Percentiles rank a stretch among this genome's conserved stretches.
Evolutionary conservation across 139 green algal species (phyloP).

Genomic region (Volvox africanus): DNA sequence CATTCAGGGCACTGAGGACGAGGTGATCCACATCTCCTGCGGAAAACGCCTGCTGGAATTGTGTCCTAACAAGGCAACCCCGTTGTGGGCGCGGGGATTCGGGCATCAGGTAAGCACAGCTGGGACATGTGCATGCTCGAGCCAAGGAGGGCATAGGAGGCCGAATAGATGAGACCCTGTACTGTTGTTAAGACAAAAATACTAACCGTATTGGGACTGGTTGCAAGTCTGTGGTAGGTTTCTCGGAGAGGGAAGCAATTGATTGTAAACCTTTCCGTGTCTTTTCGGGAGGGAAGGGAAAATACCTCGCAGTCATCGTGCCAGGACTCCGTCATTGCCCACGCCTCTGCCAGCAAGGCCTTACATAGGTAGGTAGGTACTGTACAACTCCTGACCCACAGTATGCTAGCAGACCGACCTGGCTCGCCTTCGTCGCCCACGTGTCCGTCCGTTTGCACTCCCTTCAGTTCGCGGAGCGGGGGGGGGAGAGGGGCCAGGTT

Average conservation of each 20-base stretch:
- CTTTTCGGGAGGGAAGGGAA: no score
- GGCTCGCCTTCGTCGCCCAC: not conserved
- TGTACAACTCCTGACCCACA: not conserved
- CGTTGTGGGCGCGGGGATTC: slow-evolving; percentile 82
- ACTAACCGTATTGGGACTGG: not conserved
- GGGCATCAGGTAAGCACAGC: slow-evolving; percentile 71
- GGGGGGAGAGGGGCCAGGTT: no score
- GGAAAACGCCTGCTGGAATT: slow-evolving; percentile 76
- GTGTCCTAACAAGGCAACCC: slow-evolving; percentile 66
- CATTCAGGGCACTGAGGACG: slow-evolving; percentile 71
- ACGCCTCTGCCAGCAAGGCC: no score
- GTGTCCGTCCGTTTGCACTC: not conserved
- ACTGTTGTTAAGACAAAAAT: no score
- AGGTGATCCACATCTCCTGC: slow-evolving; percentile 89
- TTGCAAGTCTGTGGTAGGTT: not conserved
- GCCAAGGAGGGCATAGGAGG: not conserved
- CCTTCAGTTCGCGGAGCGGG: no score
- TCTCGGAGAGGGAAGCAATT: not conserved
- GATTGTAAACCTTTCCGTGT: not conserved
- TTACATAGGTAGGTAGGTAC: no score
- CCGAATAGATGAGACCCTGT: not conserved
- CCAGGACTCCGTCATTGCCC: no score
- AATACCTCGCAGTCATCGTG: no score
- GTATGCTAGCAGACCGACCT: not conserved
- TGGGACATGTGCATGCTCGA: not conserved